Conservation (phyloP, 768 basidiomycete genomes). For the Mycena indigotica region DNA sequence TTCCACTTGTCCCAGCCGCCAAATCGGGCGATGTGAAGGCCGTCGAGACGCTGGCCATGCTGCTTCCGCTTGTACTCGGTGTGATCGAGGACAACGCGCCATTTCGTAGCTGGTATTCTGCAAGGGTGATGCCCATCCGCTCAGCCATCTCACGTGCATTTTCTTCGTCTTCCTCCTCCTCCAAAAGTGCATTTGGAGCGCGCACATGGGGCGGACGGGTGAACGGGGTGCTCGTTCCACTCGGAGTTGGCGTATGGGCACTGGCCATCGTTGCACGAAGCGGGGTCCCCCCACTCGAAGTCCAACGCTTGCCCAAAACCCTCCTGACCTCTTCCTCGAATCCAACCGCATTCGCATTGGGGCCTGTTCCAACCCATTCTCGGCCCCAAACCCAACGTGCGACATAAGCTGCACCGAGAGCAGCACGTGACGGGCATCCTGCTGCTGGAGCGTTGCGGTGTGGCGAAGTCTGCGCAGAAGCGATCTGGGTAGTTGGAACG, state of each 20-base stretch:
- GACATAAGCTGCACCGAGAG: conserved; percentile 75
- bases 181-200: conserved; percentile 51
- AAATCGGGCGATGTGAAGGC: conserved; percentile 70
- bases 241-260: conserved; percentile 35
- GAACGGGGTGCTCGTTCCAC: conserved; percentile 71
- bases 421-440: conserved; percentile 69
- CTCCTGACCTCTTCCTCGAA: conserved; percentile 82
- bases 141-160: conserved; percentile 9
- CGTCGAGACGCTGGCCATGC: conserved; percentile 36
- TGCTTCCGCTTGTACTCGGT: conserved; percentile 48
- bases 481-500: conserved; percentile 73
- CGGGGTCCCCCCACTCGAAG: conserved; percentile 58
- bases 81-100: conserved; percentile 44
- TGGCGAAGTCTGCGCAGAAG: conserved; percentile 69
- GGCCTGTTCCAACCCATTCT: conserved; percentile 44
- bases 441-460: conserved; percentile 74
- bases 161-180: conserved; percentile 79
- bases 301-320: conserved; percentile 75
- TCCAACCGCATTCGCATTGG: conserved; percentile 35
- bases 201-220: conserved; percentile 56
- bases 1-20: conserved; percentile 33
- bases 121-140: conserved; percentile 1
- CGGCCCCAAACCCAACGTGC: conserved; percentile 88
- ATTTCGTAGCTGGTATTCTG: conserved; percentile 26
- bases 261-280: conserved; percentile 63